These are phyloP conservation scores for Didymella glomerata DNA, from an alignment of 2,329 filamentous ascomycete species.

Conservation along the genomic window DNA sequence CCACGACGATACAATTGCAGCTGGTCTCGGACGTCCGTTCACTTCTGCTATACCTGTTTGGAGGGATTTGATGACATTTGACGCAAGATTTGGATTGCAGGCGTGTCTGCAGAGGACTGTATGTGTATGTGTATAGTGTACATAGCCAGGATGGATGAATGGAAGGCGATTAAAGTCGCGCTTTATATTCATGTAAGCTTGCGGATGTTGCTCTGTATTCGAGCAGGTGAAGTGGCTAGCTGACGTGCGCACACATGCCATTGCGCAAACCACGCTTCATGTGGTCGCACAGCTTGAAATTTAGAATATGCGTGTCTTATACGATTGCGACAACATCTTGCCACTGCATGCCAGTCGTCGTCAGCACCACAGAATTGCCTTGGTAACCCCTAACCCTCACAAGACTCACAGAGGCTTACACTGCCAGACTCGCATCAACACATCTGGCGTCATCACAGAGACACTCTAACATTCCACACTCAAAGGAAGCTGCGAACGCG, in stretches of 20 bases:
- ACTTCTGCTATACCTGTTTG: constrained; percentile 23
- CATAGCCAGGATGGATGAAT: neutral
- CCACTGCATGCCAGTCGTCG: neutral
- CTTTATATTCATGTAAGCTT: neutral
- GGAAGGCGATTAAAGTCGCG: neutral
- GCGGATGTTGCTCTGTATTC: neutral
- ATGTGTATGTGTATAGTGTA: constrained; percentile 16
- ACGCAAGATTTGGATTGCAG: neutral
- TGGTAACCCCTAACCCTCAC: neutral
- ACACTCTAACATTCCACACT: neutral
- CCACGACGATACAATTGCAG: constrained; percentile 27
- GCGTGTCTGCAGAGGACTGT: neutral
- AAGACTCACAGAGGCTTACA: too few relatives aligned
- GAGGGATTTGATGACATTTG: constrained; percentile 12
- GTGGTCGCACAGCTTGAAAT: neutral
- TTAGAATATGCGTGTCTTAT: neutral
- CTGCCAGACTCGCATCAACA: too few relatives aligned
- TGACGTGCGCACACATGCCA: neutral
- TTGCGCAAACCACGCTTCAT: neutral
- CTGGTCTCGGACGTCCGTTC: constrained; percentile 49
- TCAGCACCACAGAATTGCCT: neutral
- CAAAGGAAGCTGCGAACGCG: neutral
- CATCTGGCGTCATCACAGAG: neutral
- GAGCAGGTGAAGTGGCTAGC: neutral
- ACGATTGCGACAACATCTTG: neutral